phyloP scores from a whole-genome alignment of 2,329 filamentous ascomycete genomes.

The Cordyceps tenuipes region DNA sequence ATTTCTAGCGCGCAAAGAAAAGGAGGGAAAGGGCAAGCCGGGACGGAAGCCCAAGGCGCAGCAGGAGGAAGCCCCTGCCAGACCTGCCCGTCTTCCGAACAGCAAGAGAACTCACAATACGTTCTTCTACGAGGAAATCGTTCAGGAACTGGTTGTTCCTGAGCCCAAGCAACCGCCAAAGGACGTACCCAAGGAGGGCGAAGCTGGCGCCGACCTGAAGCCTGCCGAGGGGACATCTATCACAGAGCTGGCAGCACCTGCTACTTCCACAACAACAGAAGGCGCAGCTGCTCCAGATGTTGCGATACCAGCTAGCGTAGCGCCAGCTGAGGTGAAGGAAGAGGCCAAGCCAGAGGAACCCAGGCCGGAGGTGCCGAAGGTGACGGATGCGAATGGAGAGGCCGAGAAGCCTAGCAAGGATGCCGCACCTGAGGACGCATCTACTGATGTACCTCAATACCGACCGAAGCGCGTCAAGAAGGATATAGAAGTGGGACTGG shows the following conservation, averaged over 20 bases:
- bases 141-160: slow-evolving; percentile 44
- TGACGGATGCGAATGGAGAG: slow-evolving; percentile 16
- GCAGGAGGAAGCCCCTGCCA: slow-evolving; percentile 46
- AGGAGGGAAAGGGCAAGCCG: slow-evolving; percentile 60
- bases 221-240: slow-evolving; percentile 3
- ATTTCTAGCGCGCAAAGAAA: slow-evolving; percentile 75
- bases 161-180: slow-evolving; percentile 22
- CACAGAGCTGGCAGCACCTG: not conserved
- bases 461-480: slow-evolving; percentile 50
- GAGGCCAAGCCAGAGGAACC: slow-evolving; percentile 13
- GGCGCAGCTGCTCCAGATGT: not conserved
- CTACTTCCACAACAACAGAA: not conserved
- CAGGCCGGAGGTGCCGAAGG: slow-evolving; percentile 16
- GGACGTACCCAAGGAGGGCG: slow-evolving; percentile 6
- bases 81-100: slow-evolving; percentile 58
- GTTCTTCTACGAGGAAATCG: slow-evolving; percentile 65
- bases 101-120: slow-evolving; percentile 59
- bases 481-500: slow-evolving; percentile 68
- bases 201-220: not conserved
- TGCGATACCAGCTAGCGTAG: not conserved
- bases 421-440: slow-evolving; percentile 11
- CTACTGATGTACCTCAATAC: slow-evolving; percentile 29
- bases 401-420: slow-evolving; percentile 14
- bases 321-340: not conserved
- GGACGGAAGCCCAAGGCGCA: slow-evolving; percentile 44